phyloP scores from a whole-genome alignment of 1,284 basidiomycete genomes.

The Cronartium quercuum region DNA sequence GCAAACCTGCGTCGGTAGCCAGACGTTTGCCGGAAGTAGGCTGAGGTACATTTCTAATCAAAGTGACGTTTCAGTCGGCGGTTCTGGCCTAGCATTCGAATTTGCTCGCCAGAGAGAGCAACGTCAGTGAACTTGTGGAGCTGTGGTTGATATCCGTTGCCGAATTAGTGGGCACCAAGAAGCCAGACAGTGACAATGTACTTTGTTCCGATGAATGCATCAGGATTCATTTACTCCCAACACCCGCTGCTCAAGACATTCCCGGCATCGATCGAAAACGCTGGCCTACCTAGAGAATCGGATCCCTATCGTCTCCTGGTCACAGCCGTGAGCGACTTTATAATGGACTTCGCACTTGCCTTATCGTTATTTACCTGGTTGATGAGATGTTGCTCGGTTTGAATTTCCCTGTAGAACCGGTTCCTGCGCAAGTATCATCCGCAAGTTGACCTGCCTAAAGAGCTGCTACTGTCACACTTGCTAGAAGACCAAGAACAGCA shows the following conservation, averaged over 20 bases:
- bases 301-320: background rate
- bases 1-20: background rate
- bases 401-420: constrained; percentile 6
- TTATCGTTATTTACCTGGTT: background rate
- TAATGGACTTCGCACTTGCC: background rate
- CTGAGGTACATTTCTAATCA: background rate
- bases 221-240: background rate
- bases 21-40: constrained; percentile 22
- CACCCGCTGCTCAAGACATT: background rate
- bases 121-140: background rate
- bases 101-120: constrained; percentile 6
- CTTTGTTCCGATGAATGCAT: background rate
- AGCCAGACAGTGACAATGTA: background rate
- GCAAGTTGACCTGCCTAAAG: constrained; percentile 13
- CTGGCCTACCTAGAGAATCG: background rate
- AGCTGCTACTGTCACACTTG: constrained; percentile 4
- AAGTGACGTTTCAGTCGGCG: background rate
- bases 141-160: background rate
- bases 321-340: background rate
- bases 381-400: background rate
- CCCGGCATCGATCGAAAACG: background rate
- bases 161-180: background rate
- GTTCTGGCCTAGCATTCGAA: constrained; percentile 14
- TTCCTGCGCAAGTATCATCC: constrained; percentile 12
- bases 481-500: constrained; percentile 19